Evolutionary conservation across 225 moss, liverwort and hornwort genomes (phyloP).

Genomic region (Antitrichia curtipendula): DNA sequence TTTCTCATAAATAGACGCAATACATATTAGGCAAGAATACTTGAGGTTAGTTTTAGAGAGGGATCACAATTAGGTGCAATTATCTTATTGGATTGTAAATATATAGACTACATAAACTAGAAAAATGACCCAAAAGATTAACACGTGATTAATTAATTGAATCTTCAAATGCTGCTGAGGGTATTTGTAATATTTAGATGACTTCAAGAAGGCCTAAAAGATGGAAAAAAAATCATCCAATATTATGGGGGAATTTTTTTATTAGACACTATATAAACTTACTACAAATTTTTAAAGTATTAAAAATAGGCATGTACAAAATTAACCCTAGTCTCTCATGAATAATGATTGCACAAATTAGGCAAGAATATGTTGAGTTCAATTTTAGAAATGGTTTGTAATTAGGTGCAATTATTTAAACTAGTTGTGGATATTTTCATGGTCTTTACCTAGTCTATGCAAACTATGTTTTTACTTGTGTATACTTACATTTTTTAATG

Average conservation of each 20-base stretch:
- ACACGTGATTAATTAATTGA: no score
- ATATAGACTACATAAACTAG: background rate
- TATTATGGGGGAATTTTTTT: no score
- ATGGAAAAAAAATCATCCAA: background rate
- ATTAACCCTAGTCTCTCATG: background rate
- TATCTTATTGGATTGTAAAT: background rate
- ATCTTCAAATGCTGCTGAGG: rapidly evolving
- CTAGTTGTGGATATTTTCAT: background rate
- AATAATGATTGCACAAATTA: background rate
- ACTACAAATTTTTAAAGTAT: background rate
- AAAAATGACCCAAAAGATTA: background rate
- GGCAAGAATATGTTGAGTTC: background rate
- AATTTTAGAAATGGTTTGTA: background rate
- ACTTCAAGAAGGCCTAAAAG: background rate
- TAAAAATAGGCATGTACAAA: background rate
- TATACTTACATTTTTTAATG: background rate
- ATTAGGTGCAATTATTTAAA: background rate
- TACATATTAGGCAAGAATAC: background rate
- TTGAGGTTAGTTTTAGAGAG: rapidly evolving
- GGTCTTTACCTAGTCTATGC: rapidly evolving
- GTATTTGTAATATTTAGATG: background rate
- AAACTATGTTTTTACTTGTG: background rate
- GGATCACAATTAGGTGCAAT: background rate
- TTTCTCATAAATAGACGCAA: background rate
- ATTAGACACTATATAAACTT: background rate